These are phyloP conservation scores for Akanthomyces lecanii DNA, from an alignment of 2,329 filamentous ascomycete species.

Conservation along the genomic window DNA sequence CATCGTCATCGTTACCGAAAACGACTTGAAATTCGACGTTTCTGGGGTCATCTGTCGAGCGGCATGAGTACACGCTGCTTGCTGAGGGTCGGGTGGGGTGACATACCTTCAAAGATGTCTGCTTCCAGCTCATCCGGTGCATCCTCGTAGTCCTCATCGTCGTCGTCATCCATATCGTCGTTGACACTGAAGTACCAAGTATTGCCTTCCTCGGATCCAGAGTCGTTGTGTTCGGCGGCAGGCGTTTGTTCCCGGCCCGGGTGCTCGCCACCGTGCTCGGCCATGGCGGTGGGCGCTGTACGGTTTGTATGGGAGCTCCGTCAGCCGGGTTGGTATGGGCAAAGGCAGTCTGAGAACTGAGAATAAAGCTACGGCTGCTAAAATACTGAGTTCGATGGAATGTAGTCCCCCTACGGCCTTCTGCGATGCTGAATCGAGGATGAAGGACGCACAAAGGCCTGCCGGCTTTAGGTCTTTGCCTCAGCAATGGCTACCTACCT, in stretches of 20 bases:
- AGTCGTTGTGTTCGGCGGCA: background rate
- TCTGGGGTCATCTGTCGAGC: conserved; percentile 18
- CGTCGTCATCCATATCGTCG: conserved; percentile 19
- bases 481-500: background rate
- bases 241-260: background rate
- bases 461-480: background rate
- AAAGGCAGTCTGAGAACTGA: background rate
- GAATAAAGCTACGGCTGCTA: background rate
- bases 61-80: background rate
- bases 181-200: conserved; percentile 15
- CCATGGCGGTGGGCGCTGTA: background rate
- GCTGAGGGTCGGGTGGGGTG: background rate
- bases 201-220: conserved; percentile 7
- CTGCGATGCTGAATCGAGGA: background rate
- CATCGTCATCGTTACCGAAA: conserved; percentile 21
- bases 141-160: conserved; percentile 29
- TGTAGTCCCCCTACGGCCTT: background rate
- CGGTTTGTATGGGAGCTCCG: background rate
- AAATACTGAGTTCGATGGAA: background rate
- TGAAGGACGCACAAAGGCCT: background rate
- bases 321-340: background rate
- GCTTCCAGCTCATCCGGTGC: conserved; percentile 25
- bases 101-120: conserved; percentile 23
- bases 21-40: conserved; percentile 24
- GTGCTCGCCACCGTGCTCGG: background rate